Conservation (phyloP, 2,329 filamentous ascomycete genomes). For the Pestalotiopsis sp. region DNA sequence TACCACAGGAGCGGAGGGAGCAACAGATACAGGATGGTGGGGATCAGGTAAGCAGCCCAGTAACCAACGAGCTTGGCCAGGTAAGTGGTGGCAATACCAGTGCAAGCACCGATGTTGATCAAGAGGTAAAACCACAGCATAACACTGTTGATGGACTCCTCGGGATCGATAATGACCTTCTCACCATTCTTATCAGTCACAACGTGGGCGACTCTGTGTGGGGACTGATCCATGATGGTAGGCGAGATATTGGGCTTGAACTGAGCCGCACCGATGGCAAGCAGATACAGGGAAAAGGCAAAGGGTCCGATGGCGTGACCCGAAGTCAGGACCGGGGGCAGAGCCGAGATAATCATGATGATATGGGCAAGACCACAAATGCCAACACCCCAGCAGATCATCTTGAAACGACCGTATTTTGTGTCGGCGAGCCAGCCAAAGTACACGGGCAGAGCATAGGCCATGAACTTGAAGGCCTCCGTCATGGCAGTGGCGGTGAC, state of each 20-base stretch:
- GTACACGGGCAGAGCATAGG: conserved; percentile 47
- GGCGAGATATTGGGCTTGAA: conserved; percentile 77
- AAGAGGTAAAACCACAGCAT: conserved; percentile 64
- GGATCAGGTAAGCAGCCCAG: conserved; percentile 47
- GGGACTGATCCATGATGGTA: conserved; percentile 68
- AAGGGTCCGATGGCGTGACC: conserved; percentile 53
- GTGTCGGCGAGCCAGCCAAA: conserved; percentile 43
- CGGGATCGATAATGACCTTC: conserved; percentile 67
- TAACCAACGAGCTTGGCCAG: conserved; percentile 50
- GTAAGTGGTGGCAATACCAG: conserved; percentile 52
- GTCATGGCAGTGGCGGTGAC: conserved; percentile 48
- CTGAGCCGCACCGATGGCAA: conserved; percentile 61
- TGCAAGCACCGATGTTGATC: conserved; percentile 54
- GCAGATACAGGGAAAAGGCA: conserved; percentile 61
- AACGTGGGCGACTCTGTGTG: conserved; percentile 54
- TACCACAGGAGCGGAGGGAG: conserved; percentile 60
- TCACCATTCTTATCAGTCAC: conserved; percentile 56
- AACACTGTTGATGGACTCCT: conserved; percentile 63
- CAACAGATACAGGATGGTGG: conserved; percentile 55
- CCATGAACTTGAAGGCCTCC: conserved; percentile 46
- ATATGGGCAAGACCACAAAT: conserved; percentile 18
- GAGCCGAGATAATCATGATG: conserved; percentile 34
- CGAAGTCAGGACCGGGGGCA: conserved; percentile 40
- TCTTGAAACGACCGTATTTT: conserved; percentile 37
- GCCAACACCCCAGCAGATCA: conserved; percentile 15